Conservation (phyloP, 345 rosid genomes). For the Diplotaxis tenuifolia region DNA sequence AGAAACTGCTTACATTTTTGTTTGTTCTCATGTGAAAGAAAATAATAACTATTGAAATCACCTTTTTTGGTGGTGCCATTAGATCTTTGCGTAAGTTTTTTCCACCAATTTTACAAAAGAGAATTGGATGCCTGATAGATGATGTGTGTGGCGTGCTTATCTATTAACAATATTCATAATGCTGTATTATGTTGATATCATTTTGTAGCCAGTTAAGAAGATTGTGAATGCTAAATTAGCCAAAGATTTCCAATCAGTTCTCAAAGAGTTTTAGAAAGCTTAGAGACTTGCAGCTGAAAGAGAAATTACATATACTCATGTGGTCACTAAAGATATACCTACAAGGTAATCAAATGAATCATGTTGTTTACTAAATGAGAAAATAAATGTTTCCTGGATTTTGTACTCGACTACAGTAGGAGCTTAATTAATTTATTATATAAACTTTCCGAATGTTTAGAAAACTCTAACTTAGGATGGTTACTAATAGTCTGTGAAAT, state of each 20-base stretch:
- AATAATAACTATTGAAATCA: no score
- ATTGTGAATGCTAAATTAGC: conserved; percentile 77
- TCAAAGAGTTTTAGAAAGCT: conserved; percentile 69
- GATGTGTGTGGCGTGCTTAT: not conserved
- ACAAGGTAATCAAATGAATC: conserved; percentile 39
- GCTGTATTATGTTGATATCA: not conserved
- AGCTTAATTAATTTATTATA: not conserved
- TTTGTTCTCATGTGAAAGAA: no score
- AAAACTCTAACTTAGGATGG: no score
- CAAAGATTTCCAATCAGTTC: conserved; percentile 61
- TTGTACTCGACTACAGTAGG: no score
- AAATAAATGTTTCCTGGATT: not conserved
- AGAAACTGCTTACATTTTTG: no score
- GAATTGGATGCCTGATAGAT: no score
- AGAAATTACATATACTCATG: conserved; percentile 56
- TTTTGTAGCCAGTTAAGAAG: conserved; percentile 56
- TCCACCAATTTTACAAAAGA: no score
- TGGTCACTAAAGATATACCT: conserved; percentile 47
- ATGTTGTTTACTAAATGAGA: not conserved
- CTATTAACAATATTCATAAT: not conserved
- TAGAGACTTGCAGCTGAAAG: conserved; percentile 78
- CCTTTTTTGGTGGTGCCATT: no score
- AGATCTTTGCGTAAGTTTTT: no score
- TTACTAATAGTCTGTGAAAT: no score
- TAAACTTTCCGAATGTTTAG: not conserved